Base-by-base conservation (phyloP, 441 rosid genomes). In the Populus hybrid region DNA sequence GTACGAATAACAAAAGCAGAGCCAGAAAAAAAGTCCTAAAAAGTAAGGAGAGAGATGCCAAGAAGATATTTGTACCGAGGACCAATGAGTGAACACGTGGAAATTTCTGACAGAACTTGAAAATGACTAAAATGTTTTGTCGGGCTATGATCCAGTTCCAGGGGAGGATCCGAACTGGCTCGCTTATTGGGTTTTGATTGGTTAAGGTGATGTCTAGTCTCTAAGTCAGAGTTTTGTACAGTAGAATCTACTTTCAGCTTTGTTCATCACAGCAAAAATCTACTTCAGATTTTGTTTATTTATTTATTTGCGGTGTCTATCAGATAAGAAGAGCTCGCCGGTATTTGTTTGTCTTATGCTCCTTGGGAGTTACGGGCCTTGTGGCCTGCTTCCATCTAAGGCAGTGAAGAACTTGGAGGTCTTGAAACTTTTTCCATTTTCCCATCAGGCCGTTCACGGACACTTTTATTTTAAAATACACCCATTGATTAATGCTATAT, bases 1-100 rank as follows among this genome's bases (percentile, higher is more conserved):
- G 26, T 5, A 21, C 18, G 20, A 66, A 59, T 2, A 42, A n/a
- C 35, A 69, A 68, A 35, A 34, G 69, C 26, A 68, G 67, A 69
- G 77, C 57, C 16, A 12, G 32, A 54, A n/a, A 38, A 59, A 59
- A 24, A 59, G 66, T 63, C 14, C 66, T 21, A 23, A 23, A 23
- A 63, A 23, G 66, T 0, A 63, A 23, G 28, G 73, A 26, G 30
- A 50, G 66, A 50, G 67, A 36, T 5, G 40, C 38, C 12, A 18
- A n/a, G 34, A 67, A 75, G 78, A 75, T 46, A 75, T 67, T 68
- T 50, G 72, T 21, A 69, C 54, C 57, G 73, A 69, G 66, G 46
- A 32, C 73, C 54, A 0, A 0, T 63, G 26, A 30, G 9, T 69
- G 67, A 30, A 76, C 78, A 76, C 72, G 78, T 76, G 78, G 67